These are phyloP conservation scores for Aquilaria sinensis DNA, from an alignment of 345 rosid genomes.

Conservation along the genomic window DNA sequence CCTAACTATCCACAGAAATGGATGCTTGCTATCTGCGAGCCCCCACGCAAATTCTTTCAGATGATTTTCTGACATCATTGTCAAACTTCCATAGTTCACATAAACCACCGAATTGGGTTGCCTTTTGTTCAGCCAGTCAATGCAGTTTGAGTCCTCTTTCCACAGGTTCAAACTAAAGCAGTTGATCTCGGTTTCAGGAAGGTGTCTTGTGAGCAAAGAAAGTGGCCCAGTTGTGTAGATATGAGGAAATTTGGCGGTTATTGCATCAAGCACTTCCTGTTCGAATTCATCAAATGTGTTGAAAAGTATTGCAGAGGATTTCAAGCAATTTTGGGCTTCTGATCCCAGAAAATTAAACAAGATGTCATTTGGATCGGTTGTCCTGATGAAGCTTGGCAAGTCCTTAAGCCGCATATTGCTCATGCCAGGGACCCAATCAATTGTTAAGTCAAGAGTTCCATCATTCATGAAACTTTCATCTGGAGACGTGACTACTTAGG, in stretches of 20 bases:
- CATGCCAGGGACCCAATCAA: conserved; percentile 42
- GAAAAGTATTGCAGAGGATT: conserved; percentile 27
- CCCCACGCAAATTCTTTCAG: conserved; percentile 21
- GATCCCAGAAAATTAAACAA: conserved; percentile 15
- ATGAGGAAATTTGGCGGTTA: conserved; percentile 17
- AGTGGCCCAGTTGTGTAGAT: conserved; percentile 32
- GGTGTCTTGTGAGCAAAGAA: conserved; percentile 20
- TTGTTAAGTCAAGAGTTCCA: conserved; percentile 21
- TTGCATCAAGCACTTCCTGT: conserved; percentile 18
- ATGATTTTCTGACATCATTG: conserved; percentile 1
- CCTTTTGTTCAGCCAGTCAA: conserved; percentile 9
- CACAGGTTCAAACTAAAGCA: conserved; percentile 1
- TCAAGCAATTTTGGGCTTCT: conserved; percentile 20
- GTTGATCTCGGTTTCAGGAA: conserved; percentile 3
- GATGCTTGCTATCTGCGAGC: conserved; percentile 12
- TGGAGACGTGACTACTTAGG: conserved; percentile 6
- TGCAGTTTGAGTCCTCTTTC: conserved; percentile 10
- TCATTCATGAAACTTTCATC: conserved; percentile 21
- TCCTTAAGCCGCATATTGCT: conserved; percentile 29
- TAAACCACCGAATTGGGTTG: conserved; percentile 12
- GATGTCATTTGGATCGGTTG: conserved; percentile 20
- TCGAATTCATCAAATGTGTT: conserved; percentile 41
- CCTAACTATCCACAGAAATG: conserved; percentile 17
- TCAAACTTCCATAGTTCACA: conserved; percentile 13
- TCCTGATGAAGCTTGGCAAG: conserved; percentile 26